Evolutionary conservation across 768 basidiomycete genomes (phyloP), one percentile per base, ranked within the genome.

Genomic region (Porphyrellus cyaneotinctus): DNA sequence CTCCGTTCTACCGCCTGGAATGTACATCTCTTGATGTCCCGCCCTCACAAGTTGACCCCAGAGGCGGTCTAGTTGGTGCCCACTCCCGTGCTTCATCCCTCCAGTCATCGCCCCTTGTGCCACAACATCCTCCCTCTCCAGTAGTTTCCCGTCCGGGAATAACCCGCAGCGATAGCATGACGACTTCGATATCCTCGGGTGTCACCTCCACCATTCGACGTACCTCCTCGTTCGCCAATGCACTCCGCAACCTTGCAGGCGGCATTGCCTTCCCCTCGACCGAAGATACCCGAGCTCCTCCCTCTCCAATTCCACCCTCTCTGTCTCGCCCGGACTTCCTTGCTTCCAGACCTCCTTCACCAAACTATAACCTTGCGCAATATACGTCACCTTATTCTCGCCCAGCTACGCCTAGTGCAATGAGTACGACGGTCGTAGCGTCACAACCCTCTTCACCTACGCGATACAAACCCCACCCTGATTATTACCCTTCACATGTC

Each of bases 161-260:
- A 14, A 70, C 70, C 2, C 78, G 86, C 13, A 81, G 75, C 46
- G 87, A 88, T 31, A 85, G 84, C 33, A 77, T 83, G 75, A 72
- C 80, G 6, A 80, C 68, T 59, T 78, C 83, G 0, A 73, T 87
- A 17, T 80, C 84, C 3, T 77, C 74, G 4, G 81, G 84, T 13
- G 83, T 86, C 6, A 73, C 80, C 11, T 85, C 78, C 65, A 90
- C 87, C 6, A 65, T 92, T 26, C 79, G 83, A 47, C 82, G 90
- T 11, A 91, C 90, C 1, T 85, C 88, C 6, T 88, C 89, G 3
- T 87, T 92, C 57, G 89, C 89, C 11, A 87, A 83, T 53, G 84
- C 84, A 5, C 74, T 91, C 13, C 84, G 84, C 64, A 80, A 76
- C 20, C 72, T 91, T 2, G 81, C 87, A 3, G 85, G 85, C 17